Conservation (phyloP, 164 flowering plant species). For the grape (Vitis vinifera) region ASM3070453v1 NC_081806.1:5236001-5236500, state of each 20-base stretch:
- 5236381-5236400: neutral
- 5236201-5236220: slow-evolving; percentile 6
- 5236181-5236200: slow-evolving; percentile 8
- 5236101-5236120: neutral
- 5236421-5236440: slow-evolving; percentile 26
- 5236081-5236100: neutral
- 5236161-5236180: neutral
- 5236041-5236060: too few species aligned
- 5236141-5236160: neutral
- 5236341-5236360: slow-evolving; percentile 1
- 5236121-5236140: neutral
- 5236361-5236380: slow-evolving; percentile 20
- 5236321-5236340: neutral
- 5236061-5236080: neutral
- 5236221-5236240: neutral
- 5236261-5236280: slow-evolving; percentile 13
- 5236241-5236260: slow-evolving; percentile 9
- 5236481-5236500: neutral
- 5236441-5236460: slow-evolving; percentile 8
- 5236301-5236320: neutral
- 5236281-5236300: neutral
- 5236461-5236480: neutral
- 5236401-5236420: slow-evolving; percentile 15
- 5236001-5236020: too few species aligned
- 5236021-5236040: too few species aligned